A percentile compares a stretch with the other conserved stretches of the same genome.
These are phyloP conservation scores for Chenopodium quinoa DNA, from an alignment of 148 eudicot species.

Conservation along the genomic window DNA sequence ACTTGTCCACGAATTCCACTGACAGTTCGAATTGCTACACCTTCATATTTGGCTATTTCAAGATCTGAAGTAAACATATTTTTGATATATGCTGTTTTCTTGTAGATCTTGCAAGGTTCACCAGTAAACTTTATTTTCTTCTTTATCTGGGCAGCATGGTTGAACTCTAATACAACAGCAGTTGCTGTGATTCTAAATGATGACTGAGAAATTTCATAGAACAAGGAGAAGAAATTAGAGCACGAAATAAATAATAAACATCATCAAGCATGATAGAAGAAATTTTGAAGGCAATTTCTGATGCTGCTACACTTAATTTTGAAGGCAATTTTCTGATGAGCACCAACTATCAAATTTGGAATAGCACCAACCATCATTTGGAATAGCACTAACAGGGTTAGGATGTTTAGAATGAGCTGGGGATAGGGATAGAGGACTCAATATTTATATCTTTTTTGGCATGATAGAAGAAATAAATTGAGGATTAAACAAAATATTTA, in stretches of 20 bases:
- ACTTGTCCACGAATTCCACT: conserved; percentile 96
- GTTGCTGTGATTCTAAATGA: conserved; percentile 90
- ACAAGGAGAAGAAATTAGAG: neutral
- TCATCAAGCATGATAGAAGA: conserved; percentile 1
- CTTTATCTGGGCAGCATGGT: conserved; percentile 77
- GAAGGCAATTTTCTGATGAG: too few species aligned
- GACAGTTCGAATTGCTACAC: conserved; percentile 77
- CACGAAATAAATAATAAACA: neutral
- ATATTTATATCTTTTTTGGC: too few species aligned
- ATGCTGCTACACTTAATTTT: too few species aligned
- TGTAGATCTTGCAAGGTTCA: conserved; percentile 79
- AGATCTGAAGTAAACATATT: conserved; percentile 99
- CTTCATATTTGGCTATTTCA: conserved; percentile 94
- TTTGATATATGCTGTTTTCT: conserved; percentile 86
- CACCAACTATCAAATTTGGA: too few species aligned
- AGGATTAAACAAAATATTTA: too few species aligned
- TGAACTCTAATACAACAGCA: conserved; percentile 75
- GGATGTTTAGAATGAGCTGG: too few species aligned
- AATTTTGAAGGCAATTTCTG: too few species aligned
- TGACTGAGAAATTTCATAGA: conserved; percentile 42
- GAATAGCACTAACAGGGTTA: too few species aligned
- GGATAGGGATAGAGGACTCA: too few species aligned
- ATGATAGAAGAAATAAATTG: too few species aligned
- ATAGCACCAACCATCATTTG: too few species aligned
- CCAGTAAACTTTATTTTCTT: conserved; percentile 95